These are phyloP conservation scores for Phytophthora litchii DNA, from an alignment of 352 stramenopile genomes.

Conservation along the genomic window DNA sequence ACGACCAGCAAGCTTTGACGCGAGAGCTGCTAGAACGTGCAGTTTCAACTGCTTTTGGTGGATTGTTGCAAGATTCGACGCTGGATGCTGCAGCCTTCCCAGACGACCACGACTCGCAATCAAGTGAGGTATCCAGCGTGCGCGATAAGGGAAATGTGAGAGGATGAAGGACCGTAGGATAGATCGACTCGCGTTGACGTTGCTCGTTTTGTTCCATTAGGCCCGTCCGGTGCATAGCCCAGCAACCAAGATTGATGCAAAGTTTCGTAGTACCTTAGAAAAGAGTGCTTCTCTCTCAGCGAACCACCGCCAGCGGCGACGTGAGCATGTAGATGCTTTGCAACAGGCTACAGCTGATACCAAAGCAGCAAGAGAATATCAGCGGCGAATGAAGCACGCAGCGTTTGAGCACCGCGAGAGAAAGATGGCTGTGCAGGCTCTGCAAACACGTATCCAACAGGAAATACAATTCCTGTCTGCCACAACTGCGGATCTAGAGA, in stretches of 20 bases:
- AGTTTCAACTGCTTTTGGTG: constrained; percentile 52
- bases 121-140: constrained; percentile 28
- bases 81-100: constrained; percentile 27
- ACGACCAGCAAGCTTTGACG: constrained; percentile 34
- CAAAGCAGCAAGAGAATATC: constrained; percentile 34
- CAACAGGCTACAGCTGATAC: constrained; percentile 11
- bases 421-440: constrained; percentile 60
- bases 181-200: neutral
- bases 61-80: constrained; percentile 26
- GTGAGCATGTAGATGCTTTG: constrained; percentile 26
- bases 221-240: constrained; percentile 3
- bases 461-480: constrained; percentile 66
- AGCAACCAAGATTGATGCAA: constrained; percentile 15
- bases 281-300: constrained; percentile 27
- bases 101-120: constrained; percentile 22
- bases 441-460: constrained; percentile 53
- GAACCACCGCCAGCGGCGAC: constrained; percentile 19
- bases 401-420: constrained; percentile 56
- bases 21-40: constrained; percentile 65
- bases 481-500: constrained; percentile 50
- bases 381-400: constrained; percentile 40
- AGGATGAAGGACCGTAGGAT: neutral
- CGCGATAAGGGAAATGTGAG: constrained; percentile 35
- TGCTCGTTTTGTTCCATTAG: neutral
- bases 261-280: constrained; percentile 13